Evolutionary conservation across 768 basidiomycete genomes (phyloP).

Genomic region (Amanita brunnescens): DNA sequence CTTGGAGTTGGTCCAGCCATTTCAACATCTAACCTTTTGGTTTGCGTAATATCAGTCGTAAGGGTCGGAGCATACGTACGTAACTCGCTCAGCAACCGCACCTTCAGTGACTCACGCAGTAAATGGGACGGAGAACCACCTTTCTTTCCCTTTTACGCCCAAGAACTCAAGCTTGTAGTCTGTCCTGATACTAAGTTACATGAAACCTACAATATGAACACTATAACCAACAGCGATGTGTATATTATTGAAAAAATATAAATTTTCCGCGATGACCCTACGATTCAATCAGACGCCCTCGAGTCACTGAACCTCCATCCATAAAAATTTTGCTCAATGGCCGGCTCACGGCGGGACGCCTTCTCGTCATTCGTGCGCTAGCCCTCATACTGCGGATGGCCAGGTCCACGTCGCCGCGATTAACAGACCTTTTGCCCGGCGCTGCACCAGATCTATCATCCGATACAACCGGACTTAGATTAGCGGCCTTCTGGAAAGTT

Average conservation of each 20-base stretch:
- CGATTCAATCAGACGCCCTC: constrained; percentile 20
- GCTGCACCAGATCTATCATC: constrained; percentile 15
- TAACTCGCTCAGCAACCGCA: not conserved
- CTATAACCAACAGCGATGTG: not conserved
- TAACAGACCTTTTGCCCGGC: constrained; percentile 46
- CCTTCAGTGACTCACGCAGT: no score
- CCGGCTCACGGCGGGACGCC: constrained; percentile 20
- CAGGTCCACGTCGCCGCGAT: constrained; percentile 75
- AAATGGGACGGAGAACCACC: not conserved
- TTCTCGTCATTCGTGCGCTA: constrained; percentile 42
- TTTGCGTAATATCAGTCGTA: constrained; percentile 3
- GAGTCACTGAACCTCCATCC: constrained; percentile 40
- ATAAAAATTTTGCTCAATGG: constrained; percentile 76
- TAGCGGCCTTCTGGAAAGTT: not conserved
- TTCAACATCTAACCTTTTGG: not conserved
- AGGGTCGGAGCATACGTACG: not conserved
- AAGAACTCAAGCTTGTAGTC: not conserved
- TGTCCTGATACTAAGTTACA: not conserved
- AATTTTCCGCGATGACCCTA: not conserved
- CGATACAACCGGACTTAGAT: not conserved
- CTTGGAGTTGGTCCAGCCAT: not conserved
- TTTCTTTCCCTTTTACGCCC: not conserved
- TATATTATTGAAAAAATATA: not conserved
- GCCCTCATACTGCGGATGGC: constrained; percentile 75
- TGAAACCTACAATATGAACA: not conserved